These are phyloP conservation scores for Candida saitoana DNA, from an alignment of 805 yeast genomes.

Conservation along the genomic window DNA sequence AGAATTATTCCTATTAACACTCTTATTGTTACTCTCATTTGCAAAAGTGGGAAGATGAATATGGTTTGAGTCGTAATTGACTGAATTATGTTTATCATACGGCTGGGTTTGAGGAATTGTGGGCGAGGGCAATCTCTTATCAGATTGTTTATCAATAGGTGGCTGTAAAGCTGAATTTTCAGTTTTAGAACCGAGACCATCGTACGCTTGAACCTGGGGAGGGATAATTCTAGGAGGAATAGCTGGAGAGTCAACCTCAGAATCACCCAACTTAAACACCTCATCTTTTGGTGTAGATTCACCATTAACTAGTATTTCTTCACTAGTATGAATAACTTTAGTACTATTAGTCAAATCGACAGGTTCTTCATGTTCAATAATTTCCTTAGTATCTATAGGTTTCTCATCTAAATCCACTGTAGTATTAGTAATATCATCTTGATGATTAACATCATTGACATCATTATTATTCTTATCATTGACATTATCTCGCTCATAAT, in stretches of 20 bases:
- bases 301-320: background rate
- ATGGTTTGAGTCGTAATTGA: constrained; percentile 1
- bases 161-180: background rate
- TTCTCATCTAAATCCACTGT: background rate
- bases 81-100: background rate
- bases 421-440: background rate
- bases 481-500: background rate
- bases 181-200: background rate
- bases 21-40: background rate
- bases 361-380: background rate
- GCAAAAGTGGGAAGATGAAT: background rate
- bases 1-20: background rate
- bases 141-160: background rate
- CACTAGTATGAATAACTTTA: background rate
- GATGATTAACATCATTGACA: background rate
- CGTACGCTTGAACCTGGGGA: background rate
- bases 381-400: background rate
- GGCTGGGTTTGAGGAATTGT: background rate
- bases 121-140: background rate
- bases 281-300: background rate
- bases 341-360: background rate
- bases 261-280: background rate
- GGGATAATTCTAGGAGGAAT: background rate
- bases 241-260: background rate
- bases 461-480: background rate